phyloP scores from a whole-genome alignment of 805 yeast species.

The Wickerhamiella bombiphila region DNA sequence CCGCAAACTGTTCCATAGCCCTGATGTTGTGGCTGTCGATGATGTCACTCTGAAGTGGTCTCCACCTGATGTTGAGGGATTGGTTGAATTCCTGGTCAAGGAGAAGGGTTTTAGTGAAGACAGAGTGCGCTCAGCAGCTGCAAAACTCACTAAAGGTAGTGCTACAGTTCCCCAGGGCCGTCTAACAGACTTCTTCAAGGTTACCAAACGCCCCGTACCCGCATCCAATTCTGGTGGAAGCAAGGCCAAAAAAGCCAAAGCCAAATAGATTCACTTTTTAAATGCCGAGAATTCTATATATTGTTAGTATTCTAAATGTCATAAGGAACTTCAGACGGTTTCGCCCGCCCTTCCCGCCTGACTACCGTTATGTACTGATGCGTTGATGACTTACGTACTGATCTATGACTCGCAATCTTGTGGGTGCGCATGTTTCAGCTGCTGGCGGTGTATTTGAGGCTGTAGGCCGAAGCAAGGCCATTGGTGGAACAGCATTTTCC shows the following conservation, averaged over 20 bases:
- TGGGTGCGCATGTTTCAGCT: conserved; percentile 86
- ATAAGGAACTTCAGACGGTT: background rate
- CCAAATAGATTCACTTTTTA: too few species aligned
- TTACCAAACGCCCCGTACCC: conserved; percentile 16
- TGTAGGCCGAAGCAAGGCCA: conserved; percentile 39
- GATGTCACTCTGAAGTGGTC: conserved; percentile 68
- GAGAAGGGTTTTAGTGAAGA: conserved; percentile 91
- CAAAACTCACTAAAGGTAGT: conserved; percentile 66
- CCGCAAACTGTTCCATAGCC: conserved; percentile 63
- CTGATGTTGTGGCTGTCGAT: conserved; percentile 56
- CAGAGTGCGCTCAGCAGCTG: conserved; percentile 75
- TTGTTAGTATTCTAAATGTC: background rate
- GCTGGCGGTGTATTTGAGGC: conserved; percentile 68
- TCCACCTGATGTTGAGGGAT: conserved; percentile 75
- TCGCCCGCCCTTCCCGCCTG: too few species aligned
- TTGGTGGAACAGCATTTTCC: conserved; percentile 74
- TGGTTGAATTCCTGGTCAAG: conserved; percentile 66
- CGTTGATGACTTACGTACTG: too few species aligned
- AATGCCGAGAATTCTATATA: background rate
- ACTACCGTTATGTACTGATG: too few species aligned
- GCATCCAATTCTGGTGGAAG: conserved; percentile 3
- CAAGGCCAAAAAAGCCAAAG: conserved; percentile 3
- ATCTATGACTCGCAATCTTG: conserved; percentile 27
- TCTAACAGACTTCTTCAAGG: conserved; percentile 80
- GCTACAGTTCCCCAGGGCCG: conserved; percentile 83